Base-by-base conservation (phyloP, 805 yeast species). In the Candida xyloterini region DNA sequence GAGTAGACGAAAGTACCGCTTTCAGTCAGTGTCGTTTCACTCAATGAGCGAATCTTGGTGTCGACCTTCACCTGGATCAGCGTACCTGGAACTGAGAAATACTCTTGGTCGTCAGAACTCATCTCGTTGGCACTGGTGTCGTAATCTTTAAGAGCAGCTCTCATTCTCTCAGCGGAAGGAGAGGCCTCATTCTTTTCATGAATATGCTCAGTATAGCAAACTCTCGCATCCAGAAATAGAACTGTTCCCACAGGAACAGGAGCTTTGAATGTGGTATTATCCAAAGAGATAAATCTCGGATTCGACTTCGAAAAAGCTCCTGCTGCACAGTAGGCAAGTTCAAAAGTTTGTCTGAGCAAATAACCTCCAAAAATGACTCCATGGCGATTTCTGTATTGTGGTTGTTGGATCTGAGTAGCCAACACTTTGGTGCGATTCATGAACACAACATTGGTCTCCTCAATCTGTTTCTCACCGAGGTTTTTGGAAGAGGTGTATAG, bases 181-280 rank as follows among this genome's bases (percentile, higher is more conserved):
- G 66, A 47, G 7, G 42, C 35, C 36, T 63, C 65, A 11, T 38
- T 29, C 18, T 42, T 37, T 25, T 53, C 61, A 53, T 78, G 81
- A 37, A 86, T 65, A 51, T 84, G 91, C 57, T 87, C 95, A 3
- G 96, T 88, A 63, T 90, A 88, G 16, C 84, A 87, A 7, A 90
- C 86, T 15, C 81, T 70, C 1, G 97, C 93, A 38, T 78, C 74
- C 79, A 88, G 78, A 48, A 81, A 84, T 44, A 90, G 67, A 7
- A 91, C 95, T 1, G 90, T 80, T 1, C 98, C 97, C 13, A 90
- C 96, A 1, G 97, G 97, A 7, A 90, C 98, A 2, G 98, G 98
- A 14, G 90, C 84, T 55, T 84, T 81, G 72, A 90, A 90, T 16
- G 95, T 84, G 30, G 96, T 88, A 15, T 93, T 83, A 60, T 90